A percentile compares a stretch with the other conserved stretches of the same genome.
Evolutionary conservation across 208 protist species (phyloP).

Genomic region (Dictyostelium gargantuum): DNA sequence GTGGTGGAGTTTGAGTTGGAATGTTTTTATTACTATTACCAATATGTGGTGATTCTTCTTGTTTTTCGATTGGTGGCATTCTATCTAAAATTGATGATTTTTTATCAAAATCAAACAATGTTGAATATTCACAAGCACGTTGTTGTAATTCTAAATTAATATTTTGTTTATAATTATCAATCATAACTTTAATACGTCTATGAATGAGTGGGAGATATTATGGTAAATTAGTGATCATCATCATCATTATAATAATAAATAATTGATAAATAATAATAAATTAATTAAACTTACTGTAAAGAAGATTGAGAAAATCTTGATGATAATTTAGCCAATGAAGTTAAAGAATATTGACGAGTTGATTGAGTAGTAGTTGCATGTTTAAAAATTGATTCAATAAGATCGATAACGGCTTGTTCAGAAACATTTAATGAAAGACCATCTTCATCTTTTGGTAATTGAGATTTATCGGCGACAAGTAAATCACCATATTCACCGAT

Average conservation of each 20-base stretch:
- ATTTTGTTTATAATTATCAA: constrained; percentile 81
- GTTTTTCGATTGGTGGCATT: constrained; percentile 58
- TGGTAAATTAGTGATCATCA: neutral
- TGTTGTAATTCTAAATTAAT: constrained; percentile 95
- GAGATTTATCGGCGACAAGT: constrained; percentile 81
- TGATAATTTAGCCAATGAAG: constrained; percentile 94
- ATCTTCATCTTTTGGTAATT: constrained; percentile 62
- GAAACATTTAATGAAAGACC: constrained; percentile 43
- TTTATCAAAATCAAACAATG: constrained; percentile 82
- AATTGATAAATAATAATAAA: no score
- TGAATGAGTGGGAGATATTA: neutral
- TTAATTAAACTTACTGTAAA: neutral
- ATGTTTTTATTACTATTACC: neutral
- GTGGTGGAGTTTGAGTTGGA: neutral
- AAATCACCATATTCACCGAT: constrained; percentile 96
- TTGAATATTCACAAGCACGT: constrained; percentile 92
- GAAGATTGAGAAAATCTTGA: constrained; percentile 82
- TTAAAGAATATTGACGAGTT: constrained; percentile 94
- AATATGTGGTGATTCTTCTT: constrained; percentile 3
- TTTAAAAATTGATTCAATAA: constrained; percentile 82
- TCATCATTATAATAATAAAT: neutral
- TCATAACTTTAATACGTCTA: constrained; percentile 40
- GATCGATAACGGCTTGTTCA: constrained; percentile 74
- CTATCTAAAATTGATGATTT: constrained; percentile 25
- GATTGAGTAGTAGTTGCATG: constrained; percentile 83